Base-by-base conservation (phyloP, 345 rosid species). In the Hypericum perforatum region DNA sequence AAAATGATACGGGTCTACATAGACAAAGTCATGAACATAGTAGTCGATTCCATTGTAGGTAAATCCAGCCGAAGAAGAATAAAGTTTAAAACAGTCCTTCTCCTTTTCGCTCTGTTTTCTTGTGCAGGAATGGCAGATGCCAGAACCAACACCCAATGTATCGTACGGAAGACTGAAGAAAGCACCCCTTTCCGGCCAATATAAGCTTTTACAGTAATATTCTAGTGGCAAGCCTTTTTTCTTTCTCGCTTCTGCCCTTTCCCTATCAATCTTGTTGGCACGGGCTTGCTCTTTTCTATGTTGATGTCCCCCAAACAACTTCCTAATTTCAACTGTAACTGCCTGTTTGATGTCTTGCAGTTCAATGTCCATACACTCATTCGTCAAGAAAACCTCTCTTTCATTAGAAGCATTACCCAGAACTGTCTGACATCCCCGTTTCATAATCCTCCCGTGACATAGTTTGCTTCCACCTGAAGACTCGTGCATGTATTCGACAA, bases 141-240 rank as follows among this genome's bases (percentile, higher is more conserved):
- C 71, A 52, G 66, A 55, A 7, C 71, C 71, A 36, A 61, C 65
- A 40, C 62, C 71, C 47, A 67, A 15, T 14, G 22, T 15, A 56
- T 60, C 71, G 29, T 10, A 16, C 5, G 71, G 62, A 15, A 67
- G 58, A 45, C 58, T 29, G 38, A 67, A 45, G 60, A 67, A 67
- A 15, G 71, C 71, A 56, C 71, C 71, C 49, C 45, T 67, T 47
- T 61, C 71, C 7, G 71, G 71, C 54, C 71, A 61, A 15, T 67
- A 67, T 54, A 67, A 56, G 55, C 66, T 56, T 61, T 51, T 67
- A 46, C 71, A 67, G 64, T 61, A 67, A 50, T 67, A 67, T 51
- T 67, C 71, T 13, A 52, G 22, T 3, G 50, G 65, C 58, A 67
- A 37, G 6, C 66, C 71, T 60, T 67, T 67, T 44, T 6, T 67